Percentiles rank a stretch among this genome's conserved stretches.
phyloP scores from a whole-genome alignment of 306 rosid genomes.

The Elaeagnus macrophylla region DNA sequence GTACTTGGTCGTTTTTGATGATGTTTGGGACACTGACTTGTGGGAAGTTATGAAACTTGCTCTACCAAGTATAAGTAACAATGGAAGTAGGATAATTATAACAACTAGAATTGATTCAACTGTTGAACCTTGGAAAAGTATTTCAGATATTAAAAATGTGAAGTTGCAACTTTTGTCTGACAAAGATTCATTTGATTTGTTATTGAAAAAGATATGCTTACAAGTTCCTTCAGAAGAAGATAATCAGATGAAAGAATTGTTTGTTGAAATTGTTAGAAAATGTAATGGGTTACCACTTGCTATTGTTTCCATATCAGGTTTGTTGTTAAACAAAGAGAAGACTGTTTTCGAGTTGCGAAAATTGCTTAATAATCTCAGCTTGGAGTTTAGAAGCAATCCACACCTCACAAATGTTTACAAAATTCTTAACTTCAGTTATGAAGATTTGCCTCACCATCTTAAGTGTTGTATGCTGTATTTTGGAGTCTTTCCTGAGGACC shows the following conservation, averaged over 20 bases:
- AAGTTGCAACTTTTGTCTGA: background rate
- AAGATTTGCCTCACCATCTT: constrained; percentile 20
- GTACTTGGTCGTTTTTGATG: constrained; percentile 16
- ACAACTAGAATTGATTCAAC: background rate
- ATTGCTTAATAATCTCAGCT: constrained; percentile 4
- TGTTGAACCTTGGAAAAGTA: background rate
- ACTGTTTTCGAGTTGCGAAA: background rate
- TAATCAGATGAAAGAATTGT: constrained; percentile 10
- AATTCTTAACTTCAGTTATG: constrained; percentile 7
- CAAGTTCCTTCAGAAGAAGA: background rate
- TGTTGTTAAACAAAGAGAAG: constrained; percentile 5
- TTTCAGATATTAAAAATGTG: constrained; percentile 4
- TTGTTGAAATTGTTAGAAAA: background rate
- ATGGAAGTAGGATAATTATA: constrained; percentile 7
- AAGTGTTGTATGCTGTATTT: constrained; percentile 16
- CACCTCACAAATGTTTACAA: constrained; percentile 3
- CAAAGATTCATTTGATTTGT: constrained; percentile 9
- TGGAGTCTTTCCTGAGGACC: constrained; percentile 10
- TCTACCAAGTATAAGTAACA: background rate
- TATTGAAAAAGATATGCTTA: constrained; percentile 3
- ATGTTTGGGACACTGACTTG: constrained; percentile 15
- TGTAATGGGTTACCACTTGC: constrained; percentile 17
- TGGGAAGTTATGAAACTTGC: constrained; percentile 5
- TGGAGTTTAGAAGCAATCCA: constrained; percentile 5
- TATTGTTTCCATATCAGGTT: constrained; percentile 9